Base-by-base conservation (phyloP, 805 yeast genomes). In the Suhomyces xylopsoci region DNA sequence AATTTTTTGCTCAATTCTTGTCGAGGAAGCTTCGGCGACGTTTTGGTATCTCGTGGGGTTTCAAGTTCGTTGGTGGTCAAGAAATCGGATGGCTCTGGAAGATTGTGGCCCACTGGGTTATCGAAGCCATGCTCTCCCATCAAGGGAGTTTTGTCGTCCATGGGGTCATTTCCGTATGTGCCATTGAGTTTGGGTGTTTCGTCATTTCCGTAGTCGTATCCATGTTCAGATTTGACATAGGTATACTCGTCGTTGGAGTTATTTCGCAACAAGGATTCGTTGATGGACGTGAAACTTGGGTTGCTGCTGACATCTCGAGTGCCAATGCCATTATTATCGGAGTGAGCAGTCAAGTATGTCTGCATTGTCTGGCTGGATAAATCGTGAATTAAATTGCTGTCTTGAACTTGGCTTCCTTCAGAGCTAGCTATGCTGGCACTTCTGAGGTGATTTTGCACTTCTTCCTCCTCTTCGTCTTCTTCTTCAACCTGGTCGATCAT, bases 251-350 rank as follows among this genome's bases (percentile, higher is more conserved):
- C 51, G 14, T 47, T 30, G n/a, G 54, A 38, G 1, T 51, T 50
- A 28, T 66, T 62, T 42, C 63, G 60, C 32, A 71, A 54, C 5
- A 72, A 54, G 22, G 74, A 68, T 19, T 66, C 58, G 55, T 70
- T 70, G 42, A 71, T 70, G 28, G 74, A 67, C 2, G 68, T 59
- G 55, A 72, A 68, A 51, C 76, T 70, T 7, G 68, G 71, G 17
- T 62, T 57, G 34, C 51, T 48, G 24, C 50, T 47, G 7, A 25
- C 5, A n/a, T 19, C 38, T 15, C 50, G 36, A 41, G 28, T 41
- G 48, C 15, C 14, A 3, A 34, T 15, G 26, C 53, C 60, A 15
- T 17, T 19, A 38, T 38, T 38, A 12, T 15, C 24, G 17, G 40
- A 30, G 17, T 55, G 50, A n/a, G 73, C 73, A 3, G 73, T 69